Evolutionary conservation across 2,329 filamentous ascomycete genomes (phyloP).

Genomic region (Ophiostoma montium): DNA sequence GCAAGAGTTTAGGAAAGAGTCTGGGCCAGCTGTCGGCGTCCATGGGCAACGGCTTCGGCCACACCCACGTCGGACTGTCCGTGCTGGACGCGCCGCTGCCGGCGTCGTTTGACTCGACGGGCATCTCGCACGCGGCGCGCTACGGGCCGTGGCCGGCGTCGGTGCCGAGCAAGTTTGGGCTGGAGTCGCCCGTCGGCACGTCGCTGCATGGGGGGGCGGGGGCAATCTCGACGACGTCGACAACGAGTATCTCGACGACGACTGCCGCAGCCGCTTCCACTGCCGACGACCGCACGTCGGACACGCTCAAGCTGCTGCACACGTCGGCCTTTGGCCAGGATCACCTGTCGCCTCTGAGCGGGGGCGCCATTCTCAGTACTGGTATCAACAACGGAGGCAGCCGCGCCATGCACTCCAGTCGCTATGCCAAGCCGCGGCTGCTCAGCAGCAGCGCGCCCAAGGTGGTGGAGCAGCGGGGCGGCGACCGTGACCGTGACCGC

Average conservation of each 20-base stretch:
- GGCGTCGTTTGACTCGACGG: conserved; percentile 91
- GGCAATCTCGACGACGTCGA: no score
- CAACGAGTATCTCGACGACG: no score
- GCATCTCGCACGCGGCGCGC: conserved; percentile 79
- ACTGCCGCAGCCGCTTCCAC: no score
- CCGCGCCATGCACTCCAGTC: conserved; percentile 45
- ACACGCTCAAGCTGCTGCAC: conserved; percentile 50
- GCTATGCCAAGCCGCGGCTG: conserved; percentile 52
- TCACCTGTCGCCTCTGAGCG: conserved; percentile 35
- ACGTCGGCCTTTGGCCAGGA: conserved; percentile 55
- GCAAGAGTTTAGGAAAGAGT: conserved; percentile 27
- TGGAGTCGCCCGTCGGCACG: conserved; percentile 66
- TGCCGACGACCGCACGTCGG: conserved; percentile 41
- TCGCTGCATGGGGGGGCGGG: no score
- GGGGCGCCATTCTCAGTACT: background rate
- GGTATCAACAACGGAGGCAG: background rate
- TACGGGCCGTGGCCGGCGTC: conserved; percentile 87
- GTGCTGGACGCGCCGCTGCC: conserved; percentile 85
- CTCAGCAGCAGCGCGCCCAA: conserved; percentile 50
- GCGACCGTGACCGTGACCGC: conserved; percentile 39
- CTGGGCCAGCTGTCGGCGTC: conserved; percentile 16
- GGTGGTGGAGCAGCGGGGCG: conserved; percentile 21
- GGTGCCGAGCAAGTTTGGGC: conserved; percentile 78
- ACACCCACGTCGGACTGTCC: conserved; percentile 62
- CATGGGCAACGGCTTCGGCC: conserved; percentile 54